phyloP scores from a whole-genome alignment of 768 basidiomycete genomes.

The Naganishia kalamii region DNA sequence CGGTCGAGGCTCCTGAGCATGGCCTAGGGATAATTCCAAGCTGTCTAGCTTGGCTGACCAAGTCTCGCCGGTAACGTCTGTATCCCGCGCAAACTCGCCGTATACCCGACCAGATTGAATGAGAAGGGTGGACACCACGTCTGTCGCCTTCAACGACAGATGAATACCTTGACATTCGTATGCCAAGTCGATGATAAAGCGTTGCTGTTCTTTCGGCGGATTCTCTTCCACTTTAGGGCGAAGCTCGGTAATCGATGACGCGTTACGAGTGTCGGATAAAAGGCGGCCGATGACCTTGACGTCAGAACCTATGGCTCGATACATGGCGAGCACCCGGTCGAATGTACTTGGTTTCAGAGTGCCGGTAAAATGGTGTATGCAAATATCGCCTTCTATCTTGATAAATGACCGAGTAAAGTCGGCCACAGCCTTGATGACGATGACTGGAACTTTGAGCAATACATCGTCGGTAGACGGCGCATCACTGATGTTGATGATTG shows the following conservation, averaged over 20 bases:
- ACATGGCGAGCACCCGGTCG: constrained; percentile 37
- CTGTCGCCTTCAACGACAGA: constrained; percentile 31
- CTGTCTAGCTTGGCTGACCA: constrained; percentile 71
- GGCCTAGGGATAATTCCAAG: constrained; percentile 75
- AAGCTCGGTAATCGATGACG: background rate
- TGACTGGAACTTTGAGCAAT: constrained; percentile 13
- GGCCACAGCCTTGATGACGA: constrained; percentile 4
- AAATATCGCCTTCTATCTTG: constrained; percentile 10
- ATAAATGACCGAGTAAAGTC: background rate
- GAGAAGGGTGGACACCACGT: constrained; percentile 27
- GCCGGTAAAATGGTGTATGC: constrained; percentile 33
- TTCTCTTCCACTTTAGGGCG: background rate
- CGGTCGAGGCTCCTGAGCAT: constrained; percentile 38
- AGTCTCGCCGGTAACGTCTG: constrained; percentile 9
- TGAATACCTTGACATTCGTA: constrained; percentile 18
- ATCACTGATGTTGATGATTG: background rate
- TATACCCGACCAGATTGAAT: constrained; percentile 11
- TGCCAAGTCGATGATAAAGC: background rate
- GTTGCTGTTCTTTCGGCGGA: background rate
- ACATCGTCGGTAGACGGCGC: constrained; percentile 14
- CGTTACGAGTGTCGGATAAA: constrained; percentile 13
- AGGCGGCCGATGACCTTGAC: constrained; percentile 15
- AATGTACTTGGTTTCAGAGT: constrained; percentile 40
- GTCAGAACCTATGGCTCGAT: constrained; percentile 35
- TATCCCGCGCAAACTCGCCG: constrained; percentile 8